Base-by-base conservation (phyloP, 495 filamentous ascomycete species). In the Penicillium subrubescens region DNA sequence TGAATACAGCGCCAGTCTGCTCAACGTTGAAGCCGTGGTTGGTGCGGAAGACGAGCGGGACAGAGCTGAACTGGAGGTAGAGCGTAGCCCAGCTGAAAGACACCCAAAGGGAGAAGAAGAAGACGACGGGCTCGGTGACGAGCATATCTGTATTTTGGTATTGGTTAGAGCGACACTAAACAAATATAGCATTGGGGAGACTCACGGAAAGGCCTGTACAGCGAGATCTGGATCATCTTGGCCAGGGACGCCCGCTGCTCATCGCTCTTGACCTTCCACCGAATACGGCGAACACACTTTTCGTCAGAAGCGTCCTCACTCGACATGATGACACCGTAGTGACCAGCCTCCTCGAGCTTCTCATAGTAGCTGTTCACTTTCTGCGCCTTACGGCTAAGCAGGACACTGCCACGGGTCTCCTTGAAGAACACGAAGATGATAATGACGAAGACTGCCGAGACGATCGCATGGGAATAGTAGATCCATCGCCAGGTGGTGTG, bases 101-200 rank as follows among this genome's bases (percentile, higher is more conserved):
- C 5, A 91, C 87, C 94, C 94, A 97, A 15, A 96, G 79, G 25
- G 90, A 94, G 76, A 97, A 98, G 80, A 90, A 96, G 79, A 97
- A 97, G 21, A 97, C 93, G 14, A 97, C 92, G 0, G 94, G 92
- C 68, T 97, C 94, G 12, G 93, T 97, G 68, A 92, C 78, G 25
- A 98, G 88, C 34, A 98, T 83, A 62, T 92, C 80, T 83, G 39
- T 77, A 44, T 17, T 12, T 0, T 2, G 1, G 25, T 33, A 8
- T 63, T 51, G 56, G 66, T 65, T 56, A 48, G 55, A 23, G 21
- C 27, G 1, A 59, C 0, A 23, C 6, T 33, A 27, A 33, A 19
- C 5, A 43, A 21, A 11, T 2, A 23, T 51, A n/a, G 11, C 14
- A 3, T 11, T 34, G 33, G n/a, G 43, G 46, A 11, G 12, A 76